A percentile compares a stretch with the other conserved stretches of the same genome.
phyloP scores from a whole-genome alignment of 2,329 filamentous ascomycete species.

The Neobulgaria alba region DNA sequence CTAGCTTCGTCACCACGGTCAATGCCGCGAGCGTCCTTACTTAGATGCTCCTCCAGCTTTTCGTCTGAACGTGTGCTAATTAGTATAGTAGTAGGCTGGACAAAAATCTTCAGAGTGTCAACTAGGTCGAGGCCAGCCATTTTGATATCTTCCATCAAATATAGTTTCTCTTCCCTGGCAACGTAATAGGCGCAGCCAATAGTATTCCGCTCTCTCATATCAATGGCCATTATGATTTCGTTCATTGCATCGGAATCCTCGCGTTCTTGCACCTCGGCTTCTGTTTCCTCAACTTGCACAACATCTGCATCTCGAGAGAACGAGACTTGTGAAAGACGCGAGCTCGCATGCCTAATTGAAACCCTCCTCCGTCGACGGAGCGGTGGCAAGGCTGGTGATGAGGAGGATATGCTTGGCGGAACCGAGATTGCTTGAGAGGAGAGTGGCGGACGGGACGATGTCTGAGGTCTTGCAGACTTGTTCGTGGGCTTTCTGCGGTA shows the following conservation, averaged over 20 bases:
- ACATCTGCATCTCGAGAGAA: slow-evolving; percentile 9
- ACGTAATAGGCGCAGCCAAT: slow-evolving; percentile 83
- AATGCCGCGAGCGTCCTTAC: slow-evolving; percentile 24
- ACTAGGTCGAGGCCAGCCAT: slow-evolving; percentile 60
- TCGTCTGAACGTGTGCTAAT: slow-evolving; percentile 32
- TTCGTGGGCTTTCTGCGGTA: no score
- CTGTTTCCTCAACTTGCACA: slow-evolving; percentile 21
- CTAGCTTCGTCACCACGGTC: slow-evolving; percentile 20
- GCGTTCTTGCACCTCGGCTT: slow-evolving; percentile 26
- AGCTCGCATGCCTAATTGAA: slow-evolving; percentile 11
- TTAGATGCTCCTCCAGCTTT: slow-evolving; percentile 25
- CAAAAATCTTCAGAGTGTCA: slow-evolving; percentile 49
- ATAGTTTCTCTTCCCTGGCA: slow-evolving; percentile 59
- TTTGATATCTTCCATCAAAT: slow-evolving; percentile 68
- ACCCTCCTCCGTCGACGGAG: slow-evolving; percentile 13
- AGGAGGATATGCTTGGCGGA: slow-evolving; percentile 8
- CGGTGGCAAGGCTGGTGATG: slow-evolving; percentile 14
- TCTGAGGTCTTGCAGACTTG: slow-evolving; percentile 8
- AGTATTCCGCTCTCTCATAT: slow-evolving; percentile 59
- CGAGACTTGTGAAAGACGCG: slow-evolving; percentile 4
- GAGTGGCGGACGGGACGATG: slow-evolving; percentile 12
- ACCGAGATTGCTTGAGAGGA: slow-evolving; percentile 17
- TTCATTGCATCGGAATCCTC: slow-evolving; percentile 44
- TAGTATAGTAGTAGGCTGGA: slow-evolving; percentile 47
- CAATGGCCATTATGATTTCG: slow-evolving; percentile 73